Evolutionary conservation across 352 stramenopile genomes (phyloP), one percentile per base, ranked within the genome.

Genomic region (Globisporangium iwayamae): DNA sequence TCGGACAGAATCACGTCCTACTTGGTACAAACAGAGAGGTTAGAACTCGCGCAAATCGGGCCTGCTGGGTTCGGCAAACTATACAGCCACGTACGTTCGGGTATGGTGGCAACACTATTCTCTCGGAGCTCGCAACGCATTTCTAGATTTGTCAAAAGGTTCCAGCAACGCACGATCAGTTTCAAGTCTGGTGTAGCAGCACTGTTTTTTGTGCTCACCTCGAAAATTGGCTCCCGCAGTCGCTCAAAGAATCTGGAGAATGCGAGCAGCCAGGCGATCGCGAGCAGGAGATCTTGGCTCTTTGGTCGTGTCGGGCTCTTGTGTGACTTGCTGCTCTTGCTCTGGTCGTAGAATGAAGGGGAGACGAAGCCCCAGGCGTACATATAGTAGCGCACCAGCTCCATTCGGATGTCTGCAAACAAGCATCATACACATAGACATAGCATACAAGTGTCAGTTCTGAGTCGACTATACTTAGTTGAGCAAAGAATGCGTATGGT

Each of bases 361-460:
- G 68, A 86, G 0, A 85, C 72, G 56, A 90, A 93, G 2, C 81
- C 79, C 81, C 81, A 90, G 11, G 87, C 69, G 62, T 88, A 85
- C 9, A 93, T 60, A 30, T 90, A 89, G 65, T 78, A 78, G 13
- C 71, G 71, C 47, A 76, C 72, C 14, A 90, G 58, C 51, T 93
- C 79, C 48, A 73, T 70, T 32, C 68, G 75, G 28, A 71, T 43
- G 3, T 56, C 73, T 79, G n/a, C 9, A 56, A 4, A 30, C 5
- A 48, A 1, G 34, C 14, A 57, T 1, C 4, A 57, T 22, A 46
- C 20, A 57, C 1, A 59, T 20, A 36, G 32, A 5, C 47, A 54
- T 34, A 30, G 6, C 3, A n/a, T 48, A 48, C 2, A 52, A 46
- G 41, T 8, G 3, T 55, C 25, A 55, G 25, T 55, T 14, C 38